A percentile compares a stretch with the other conserved stretches of the same genome.
These are phyloP conservation scores for Paramecium sonneborni DNA, from an alignment of 73 alveolate genomes.

Conservation along the genomic window DNA sequence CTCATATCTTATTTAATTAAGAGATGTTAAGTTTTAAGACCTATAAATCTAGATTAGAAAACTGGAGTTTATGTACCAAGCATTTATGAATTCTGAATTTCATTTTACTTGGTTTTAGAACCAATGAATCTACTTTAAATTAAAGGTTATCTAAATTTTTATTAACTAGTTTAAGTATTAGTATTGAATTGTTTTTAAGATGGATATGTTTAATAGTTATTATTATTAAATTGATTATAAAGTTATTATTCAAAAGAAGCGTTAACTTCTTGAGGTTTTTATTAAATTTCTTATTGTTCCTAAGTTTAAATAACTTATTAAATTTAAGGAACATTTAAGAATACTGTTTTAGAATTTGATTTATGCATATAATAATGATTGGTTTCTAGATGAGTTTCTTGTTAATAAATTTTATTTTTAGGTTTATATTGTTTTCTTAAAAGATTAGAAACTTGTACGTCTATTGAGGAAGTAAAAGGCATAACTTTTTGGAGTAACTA, in stretches of 20 bases:
- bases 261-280: not conserved
- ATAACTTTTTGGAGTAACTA: not conserved
- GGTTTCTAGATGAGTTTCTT: conserved; percentile 6
- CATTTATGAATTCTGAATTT: not conserved
- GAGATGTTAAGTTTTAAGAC: no score
- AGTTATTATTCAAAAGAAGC: not conserved
- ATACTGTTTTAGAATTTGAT: not conserved
- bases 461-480: not conserved
- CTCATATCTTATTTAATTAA: not conserved
- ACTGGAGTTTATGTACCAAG: not conserved
- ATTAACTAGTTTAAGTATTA: not conserved
- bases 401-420: not conserved
- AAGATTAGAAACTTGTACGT: not conserved
- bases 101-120: not conserved
- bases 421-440: conserved; percentile 24
- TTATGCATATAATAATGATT: not conserved
- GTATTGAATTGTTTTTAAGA: not conserved
- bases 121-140: not conserved
- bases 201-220: not conserved
- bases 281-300: not conserved
- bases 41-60: not conserved
- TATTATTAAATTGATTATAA: no score
- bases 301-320: not conserved
- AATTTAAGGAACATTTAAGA: not conserved
- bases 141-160: not conserved